A percentile compares a stretch with the other conserved stretches of the same genome.
Conservation (phyloP, 2,329 filamentous ascomycete genomes). For the Macrophomina phaseolina region DNA sequence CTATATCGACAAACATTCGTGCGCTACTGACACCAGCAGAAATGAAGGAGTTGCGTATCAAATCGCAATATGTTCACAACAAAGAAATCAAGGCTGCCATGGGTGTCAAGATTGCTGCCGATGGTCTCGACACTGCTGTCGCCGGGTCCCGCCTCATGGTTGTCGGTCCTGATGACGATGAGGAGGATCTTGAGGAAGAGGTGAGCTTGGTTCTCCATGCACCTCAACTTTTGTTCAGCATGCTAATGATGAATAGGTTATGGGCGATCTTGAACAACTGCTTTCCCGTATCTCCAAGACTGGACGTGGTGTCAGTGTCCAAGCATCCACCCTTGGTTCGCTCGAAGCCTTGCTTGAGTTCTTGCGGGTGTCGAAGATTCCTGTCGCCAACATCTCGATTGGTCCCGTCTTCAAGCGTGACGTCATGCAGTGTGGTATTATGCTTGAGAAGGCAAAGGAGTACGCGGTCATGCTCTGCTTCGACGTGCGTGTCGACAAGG, state of each 20-base stretch:
- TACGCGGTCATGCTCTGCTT: slow-evolving; percentile 99
- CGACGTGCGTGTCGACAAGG: slow-evolving; percentile 99
- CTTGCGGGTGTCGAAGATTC: slow-evolving; percentile 94
- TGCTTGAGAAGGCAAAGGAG: slow-evolving; percentile 94
- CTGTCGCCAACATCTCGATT: slow-evolving; percentile 95
- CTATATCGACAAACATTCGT: slow-evolving; percentile 93
- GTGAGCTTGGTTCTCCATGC: background rate
- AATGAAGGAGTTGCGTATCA: slow-evolving; percentile 91
- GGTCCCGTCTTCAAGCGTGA: slow-evolving; percentile 98
- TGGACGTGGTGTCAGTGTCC: slow-evolving; percentile 92
- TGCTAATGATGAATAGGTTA: slow-evolving; percentile 58
- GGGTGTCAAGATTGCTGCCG: slow-evolving; percentile 98
- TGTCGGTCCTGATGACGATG: slow-evolving; percentile 92
- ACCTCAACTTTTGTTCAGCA: background rate
- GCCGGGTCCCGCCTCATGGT: slow-evolving; percentile 94
- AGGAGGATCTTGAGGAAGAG: slow-evolving; percentile 95
- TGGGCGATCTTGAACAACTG: slow-evolving; percentile 89
- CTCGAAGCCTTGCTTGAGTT: slow-evolving; percentile 96
- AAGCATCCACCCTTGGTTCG: slow-evolving; percentile 95
- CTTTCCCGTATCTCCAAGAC: slow-evolving; percentile 91
- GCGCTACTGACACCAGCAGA: slow-evolving; percentile 91
- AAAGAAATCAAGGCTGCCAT: slow-evolving; percentile 98
- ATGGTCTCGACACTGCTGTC: slow-evolving; percentile 93
- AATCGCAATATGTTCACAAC: slow-evolving; percentile 97
- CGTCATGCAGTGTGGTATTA: slow-evolving; percentile 89